Conservation (phyloP, 2,329 filamentous ascomycete species). For the Penicillium sp. region DNA sequence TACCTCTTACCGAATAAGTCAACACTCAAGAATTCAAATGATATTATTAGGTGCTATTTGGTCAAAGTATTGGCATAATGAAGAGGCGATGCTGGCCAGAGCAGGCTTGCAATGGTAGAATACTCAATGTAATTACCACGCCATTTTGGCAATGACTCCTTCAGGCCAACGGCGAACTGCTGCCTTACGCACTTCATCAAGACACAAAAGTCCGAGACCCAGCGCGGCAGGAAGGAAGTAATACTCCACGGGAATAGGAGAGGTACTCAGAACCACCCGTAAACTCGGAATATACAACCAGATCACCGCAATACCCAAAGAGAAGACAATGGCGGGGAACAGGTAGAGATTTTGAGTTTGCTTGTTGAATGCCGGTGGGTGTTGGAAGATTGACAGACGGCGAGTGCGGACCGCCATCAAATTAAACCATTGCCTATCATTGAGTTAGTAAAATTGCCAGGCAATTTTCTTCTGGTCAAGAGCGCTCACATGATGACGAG, state of each 20-base stretch:
- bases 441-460: slow-evolving; percentile 7
- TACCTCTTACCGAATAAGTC: too few relatives aligned
- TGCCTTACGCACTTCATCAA: slow-evolving; percentile 64
- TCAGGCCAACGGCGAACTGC: slow-evolving; percentile 54
- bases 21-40: too few relatives aligned
- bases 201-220: slow-evolving; percentile 56
- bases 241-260: slow-evolving; percentile 61
- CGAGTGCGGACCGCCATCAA: slow-evolving; percentile 63
- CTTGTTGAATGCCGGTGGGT: slow-evolving; percentile 62
- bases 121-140: slow-evolving; percentile 48
- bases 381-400: slow-evolving; percentile 63
- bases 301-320: slow-evolving; percentile 63
- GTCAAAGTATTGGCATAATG: too few relatives aligned
- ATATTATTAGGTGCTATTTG: too few relatives aligned
- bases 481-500: slow-evolving; percentile 64
- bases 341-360: slow-evolving; percentile 61
- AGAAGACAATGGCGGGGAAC: slow-evolving; percentile 64
- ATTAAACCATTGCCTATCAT: slow-evolving; percentile 62
- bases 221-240: slow-evolving; percentile 73
- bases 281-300: slow-evolving; percentile 63
- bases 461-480: neutral
- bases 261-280: slow-evolving; percentile 56
- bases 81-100: too few relatives aligned
- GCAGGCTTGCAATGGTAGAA: too few relatives aligned
- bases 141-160: slow-evolving; percentile 53